Evolutionary conservation across 352 stramenopile genomes (phyloP).

Genomic region (Globisporangium cystogenes): DNA sequence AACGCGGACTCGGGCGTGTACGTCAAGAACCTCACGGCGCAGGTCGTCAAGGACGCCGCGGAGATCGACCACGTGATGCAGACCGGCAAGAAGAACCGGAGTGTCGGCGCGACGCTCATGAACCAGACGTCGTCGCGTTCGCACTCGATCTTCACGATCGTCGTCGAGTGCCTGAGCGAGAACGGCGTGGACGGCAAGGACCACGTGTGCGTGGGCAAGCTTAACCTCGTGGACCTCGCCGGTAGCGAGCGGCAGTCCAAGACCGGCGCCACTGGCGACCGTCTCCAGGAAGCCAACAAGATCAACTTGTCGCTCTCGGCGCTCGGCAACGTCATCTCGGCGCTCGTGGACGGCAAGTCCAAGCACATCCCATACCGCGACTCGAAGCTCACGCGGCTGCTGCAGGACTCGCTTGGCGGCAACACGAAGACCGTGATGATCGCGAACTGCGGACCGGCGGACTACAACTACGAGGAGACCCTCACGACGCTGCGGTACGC

Average conservation of each 20-base stretch:
- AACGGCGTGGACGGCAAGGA: conserved; percentile 68
- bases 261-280: conserved; percentile 63
- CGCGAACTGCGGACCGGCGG: conserved; percentile 94
- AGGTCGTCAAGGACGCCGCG: conserved; percentile 86
- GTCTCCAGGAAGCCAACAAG: conserved; percentile 77
- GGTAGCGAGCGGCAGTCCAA: conserved; percentile 73
- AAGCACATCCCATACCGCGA: conserved; percentile 73
- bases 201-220: conserved; percentile 94
- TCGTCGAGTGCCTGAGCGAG: conserved; percentile 89
- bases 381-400: conserved; percentile 81
- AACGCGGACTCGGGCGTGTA: conserved; percentile 90
- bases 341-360: conserved; percentile 74
- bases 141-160: conserved; percentile 97
- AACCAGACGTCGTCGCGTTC: conserved; percentile 96
- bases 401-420: conserved; percentile 89
- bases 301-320: conserved; percentile 64
- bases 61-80: conserved; percentile 92
- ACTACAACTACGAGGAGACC: conserved; percentile 98
- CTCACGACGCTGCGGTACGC: conserved; percentile 94
- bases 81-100: conserved; percentile 93
- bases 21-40: conserved; percentile 84
- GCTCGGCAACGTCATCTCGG: conserved; percentile 85
- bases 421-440: conserved; percentile 99
- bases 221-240: conserved; percentile 91
- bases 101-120: conserved; percentile 95